Conservation (phyloP, 306 rosid species). For the Lablab purpureus region DNA sequence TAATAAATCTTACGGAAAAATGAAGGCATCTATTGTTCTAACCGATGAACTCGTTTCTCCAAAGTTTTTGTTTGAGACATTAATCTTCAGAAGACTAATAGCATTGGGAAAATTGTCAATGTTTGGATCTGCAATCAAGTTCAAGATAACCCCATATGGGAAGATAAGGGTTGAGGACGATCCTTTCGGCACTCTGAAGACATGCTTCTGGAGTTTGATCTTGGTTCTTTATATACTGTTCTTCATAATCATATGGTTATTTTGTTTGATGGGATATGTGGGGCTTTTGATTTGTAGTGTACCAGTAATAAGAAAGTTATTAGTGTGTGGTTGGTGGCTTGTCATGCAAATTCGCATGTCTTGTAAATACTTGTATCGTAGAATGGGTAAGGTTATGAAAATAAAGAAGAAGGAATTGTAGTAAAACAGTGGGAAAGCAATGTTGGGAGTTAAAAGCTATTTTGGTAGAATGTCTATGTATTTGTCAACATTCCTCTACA, state of each 20-base stretch:
- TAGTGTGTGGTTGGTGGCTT: slow-evolving; percentile 17
- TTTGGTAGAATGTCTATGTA: not conserved
- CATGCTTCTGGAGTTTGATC: not conserved
- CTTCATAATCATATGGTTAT: not conserved
- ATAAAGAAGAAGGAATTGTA: slow-evolving; percentile 27
- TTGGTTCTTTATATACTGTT: not conserved
- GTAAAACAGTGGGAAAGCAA: not conserved
- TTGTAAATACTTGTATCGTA: not conserved
- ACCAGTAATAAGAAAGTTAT: slow-evolving; percentile 18
- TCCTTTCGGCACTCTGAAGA: not conserved
- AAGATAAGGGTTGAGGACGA: not conserved
- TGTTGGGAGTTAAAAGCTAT: too few species aligned
- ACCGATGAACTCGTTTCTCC: not conserved
- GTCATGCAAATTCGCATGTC: not conserved
- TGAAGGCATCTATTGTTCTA: slow-evolving; percentile 24
- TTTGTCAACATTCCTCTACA: not conserved
- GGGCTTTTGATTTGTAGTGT: not conserved
- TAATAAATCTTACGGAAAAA: slow-evolving; percentile 8
- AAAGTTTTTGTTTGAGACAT: not conserved
- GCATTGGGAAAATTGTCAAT: not conserved
- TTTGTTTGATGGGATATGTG: not conserved
- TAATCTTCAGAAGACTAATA: not conserved
- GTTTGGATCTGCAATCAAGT: not conserved
- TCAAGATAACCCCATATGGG: slow-evolving; percentile 15
- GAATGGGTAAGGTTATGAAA: slow-evolving; percentile 21